Conservation (phyloP, 257 asterid genomes). For the Solanum piurae region DNA sequence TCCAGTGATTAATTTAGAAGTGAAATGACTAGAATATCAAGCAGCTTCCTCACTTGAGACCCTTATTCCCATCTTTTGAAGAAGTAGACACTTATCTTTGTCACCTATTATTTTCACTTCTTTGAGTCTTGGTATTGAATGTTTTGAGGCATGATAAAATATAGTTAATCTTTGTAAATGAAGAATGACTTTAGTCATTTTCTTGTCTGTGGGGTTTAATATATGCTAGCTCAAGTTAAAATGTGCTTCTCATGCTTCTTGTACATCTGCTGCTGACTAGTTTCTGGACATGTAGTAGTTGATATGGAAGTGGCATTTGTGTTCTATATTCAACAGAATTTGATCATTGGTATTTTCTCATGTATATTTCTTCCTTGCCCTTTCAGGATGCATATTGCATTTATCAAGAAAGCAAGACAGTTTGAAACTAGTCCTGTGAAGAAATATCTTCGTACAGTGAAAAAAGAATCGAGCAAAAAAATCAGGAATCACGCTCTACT, state of each 20-base stretch:
- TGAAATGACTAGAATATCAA: not conserved
- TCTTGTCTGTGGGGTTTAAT: not conserved
- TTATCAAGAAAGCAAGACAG: conserved; percentile 31
- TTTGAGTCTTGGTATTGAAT: not conserved
- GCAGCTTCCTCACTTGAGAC: not conserved
- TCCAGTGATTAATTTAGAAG: not conserved
- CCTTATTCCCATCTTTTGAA: not conserved
- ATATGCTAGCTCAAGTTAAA: not conserved
- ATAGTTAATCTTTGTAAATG: not conserved
- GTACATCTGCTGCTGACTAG: not conserved
- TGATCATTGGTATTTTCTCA: not conserved
- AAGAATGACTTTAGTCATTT: not conserved
- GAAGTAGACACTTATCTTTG: not conserved
- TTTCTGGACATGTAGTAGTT: not conserved
- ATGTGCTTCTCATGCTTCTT: not conserved
- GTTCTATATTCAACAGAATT: not conserved
- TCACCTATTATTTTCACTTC: not conserved
- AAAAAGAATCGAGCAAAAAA: conserved; percentile 21
- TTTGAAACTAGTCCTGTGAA: conserved; percentile 32
- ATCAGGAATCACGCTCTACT: conserved; percentile 32
- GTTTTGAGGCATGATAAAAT: not conserved
- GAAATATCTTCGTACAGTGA: conserved; percentile 34
- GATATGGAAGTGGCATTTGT: not conserved
- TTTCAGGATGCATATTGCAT: conserved; percentile 43
- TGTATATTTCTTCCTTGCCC: not conserved